Percentiles rank a stretch among this genome's conserved stretches.
Evolutionary conservation across 2,329 filamentous ascomycete species (phyloP).

Genomic region (Myotisia sp.): DNA sequence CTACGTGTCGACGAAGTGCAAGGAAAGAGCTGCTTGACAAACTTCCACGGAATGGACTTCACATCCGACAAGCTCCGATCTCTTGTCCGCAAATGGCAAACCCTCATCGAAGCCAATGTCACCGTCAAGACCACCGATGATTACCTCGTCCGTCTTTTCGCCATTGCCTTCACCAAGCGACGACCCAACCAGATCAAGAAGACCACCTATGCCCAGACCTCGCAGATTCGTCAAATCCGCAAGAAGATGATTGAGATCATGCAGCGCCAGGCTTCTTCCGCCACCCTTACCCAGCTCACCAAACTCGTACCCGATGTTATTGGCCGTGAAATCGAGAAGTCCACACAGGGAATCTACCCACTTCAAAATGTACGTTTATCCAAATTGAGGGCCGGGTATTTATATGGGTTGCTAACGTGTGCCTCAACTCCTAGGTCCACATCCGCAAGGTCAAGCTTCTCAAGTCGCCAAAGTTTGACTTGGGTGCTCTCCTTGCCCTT

Average conservation of each 20-base stretch:
- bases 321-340: constrained; percentile 98
- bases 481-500: constrained; percentile 86
- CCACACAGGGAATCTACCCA: constrained; percentile 97
- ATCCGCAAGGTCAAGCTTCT: constrained; percentile 99
- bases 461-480: constrained; percentile 97
- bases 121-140: constrained; percentile 99
- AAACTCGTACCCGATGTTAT: constrained; percentile 99
- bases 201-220: constrained; percentile 95
- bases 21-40: constrained; percentile 99
- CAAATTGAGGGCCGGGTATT: no score
- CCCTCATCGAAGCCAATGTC: constrained; percentile 97
- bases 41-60: constrained; percentile 99
- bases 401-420: background rate
- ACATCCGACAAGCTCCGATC: constrained; percentile 99
- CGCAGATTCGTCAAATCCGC: constrained; percentile 94
- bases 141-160: constrained; percentile 97
- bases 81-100: constrained; percentile 98
- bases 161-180: constrained; percentile 98
- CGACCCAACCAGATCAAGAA: constrained; percentile 99
- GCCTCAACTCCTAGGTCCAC: constrained; percentile 55
- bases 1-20: constrained; percentile 97
- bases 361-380: constrained; percentile 74
- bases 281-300: constrained; percentile 88
- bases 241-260: constrained; percentile 99
- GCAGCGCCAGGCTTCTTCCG: constrained; percentile 82